Evolutionary conservation across 2,329 filamentous ascomycete genomes (phyloP).

Genomic region (Phyllosticta citriasiana): DNA sequence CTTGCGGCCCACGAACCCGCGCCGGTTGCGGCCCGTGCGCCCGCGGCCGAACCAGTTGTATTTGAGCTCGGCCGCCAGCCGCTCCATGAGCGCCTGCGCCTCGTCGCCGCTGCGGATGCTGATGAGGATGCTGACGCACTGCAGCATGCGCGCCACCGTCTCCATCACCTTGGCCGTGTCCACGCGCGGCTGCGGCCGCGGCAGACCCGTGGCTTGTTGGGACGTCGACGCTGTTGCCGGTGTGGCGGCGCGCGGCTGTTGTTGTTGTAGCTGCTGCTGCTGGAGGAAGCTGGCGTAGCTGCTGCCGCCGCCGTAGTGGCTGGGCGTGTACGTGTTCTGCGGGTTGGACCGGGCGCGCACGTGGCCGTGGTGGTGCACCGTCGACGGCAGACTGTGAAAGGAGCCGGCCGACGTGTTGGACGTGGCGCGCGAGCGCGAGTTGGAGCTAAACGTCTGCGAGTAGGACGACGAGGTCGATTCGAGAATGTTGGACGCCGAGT

Average conservation of each 20-base stretch:
- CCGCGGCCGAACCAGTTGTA: slow-evolving; percentile 94
- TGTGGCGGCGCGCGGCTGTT: neutral
- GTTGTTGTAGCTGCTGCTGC: slow-evolving; percentile 14
- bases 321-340: slow-evolving; percentile 6
- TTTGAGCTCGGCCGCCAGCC: slow-evolving; percentile 79
- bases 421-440: slow-evolving; percentile 33
- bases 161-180: slow-evolving; percentile 72
- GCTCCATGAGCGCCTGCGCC: slow-evolving; percentile 67
- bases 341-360: slow-evolving; percentile 12
- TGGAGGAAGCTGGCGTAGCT: neutral
- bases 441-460: slow-evolving; percentile 17
- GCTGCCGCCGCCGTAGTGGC: neutral
- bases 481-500: slow-evolving; percentile 62
- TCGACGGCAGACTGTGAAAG: slow-evolving; percentile 31
- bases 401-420: slow-evolving; percentile 61
- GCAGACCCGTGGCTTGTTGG: neutral
- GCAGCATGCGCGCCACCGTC: slow-evolving; percentile 88
- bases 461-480: slow-evolving; percentile 46
- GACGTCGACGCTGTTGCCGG: slow-evolving; percentile 14
- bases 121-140: slow-evolving; percentile 87
- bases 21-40: slow-evolving; percentile 75
- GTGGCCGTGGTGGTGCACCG: slow-evolving; percentile 15
- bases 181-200: slow-evolving; percentile 23
- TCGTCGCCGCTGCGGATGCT: slow-evolving; percentile 64
- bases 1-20: slow-evolving; percentile 53